Conservation (phyloP, 1,139 yeast genomes). For the Hanseniaspora sp. region DNA sequence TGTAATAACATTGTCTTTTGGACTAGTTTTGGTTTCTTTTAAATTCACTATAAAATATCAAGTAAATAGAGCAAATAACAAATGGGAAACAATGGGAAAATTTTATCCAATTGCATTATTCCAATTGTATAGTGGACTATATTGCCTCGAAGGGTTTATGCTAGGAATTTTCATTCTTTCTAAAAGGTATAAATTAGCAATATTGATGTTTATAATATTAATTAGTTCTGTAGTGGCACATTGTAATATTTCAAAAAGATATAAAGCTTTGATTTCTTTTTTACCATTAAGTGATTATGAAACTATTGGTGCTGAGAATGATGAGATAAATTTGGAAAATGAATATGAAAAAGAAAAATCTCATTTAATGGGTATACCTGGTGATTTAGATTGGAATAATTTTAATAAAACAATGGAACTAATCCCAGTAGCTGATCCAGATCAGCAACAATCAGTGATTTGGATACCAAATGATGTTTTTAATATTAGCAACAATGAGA, state of each 20-base stretch:
- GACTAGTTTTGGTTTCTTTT: slow-evolving; percentile 49
- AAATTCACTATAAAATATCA: slow-evolving; percentile 56
- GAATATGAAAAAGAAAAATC: neutral
- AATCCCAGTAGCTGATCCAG: slow-evolving; percentile 6
- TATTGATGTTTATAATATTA: slow-evolving; percentile 37
- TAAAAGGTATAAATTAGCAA: slow-evolving; percentile 33
- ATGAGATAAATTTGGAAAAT: neutral
- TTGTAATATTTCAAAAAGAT: slow-evolving; percentile 30
- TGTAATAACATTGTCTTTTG: slow-evolving; percentile 49
- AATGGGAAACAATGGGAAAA: slow-evolving; percentile 55
- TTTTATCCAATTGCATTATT: slow-evolving; percentile 63
- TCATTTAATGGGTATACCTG: slow-evolving; percentile 15
- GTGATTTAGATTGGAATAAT: slow-evolving; percentile 6
- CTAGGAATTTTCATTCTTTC: slow-evolving; percentile 63
- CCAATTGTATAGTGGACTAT: slow-evolving; percentile 67
- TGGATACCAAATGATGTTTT: slow-evolving; percentile 34
- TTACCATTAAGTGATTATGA: slow-evolving; percentile 14
- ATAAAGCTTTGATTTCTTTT: slow-evolving; percentile 4
- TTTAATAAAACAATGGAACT: neutral
- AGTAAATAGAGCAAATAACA: slow-evolving; percentile 37
- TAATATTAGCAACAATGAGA: slow-evolving; percentile 37
- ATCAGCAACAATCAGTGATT: slow-evolving; percentile 20
- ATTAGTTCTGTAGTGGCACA: slow-evolving; percentile 34
- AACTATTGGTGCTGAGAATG: neutral
- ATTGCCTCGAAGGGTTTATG: slow-evolving; percentile 66